Percentiles rank a stretch among this genome's conserved stretches.
Conservation (phyloP, 306 rosid genomes). For the Morella rubra region DNA sequence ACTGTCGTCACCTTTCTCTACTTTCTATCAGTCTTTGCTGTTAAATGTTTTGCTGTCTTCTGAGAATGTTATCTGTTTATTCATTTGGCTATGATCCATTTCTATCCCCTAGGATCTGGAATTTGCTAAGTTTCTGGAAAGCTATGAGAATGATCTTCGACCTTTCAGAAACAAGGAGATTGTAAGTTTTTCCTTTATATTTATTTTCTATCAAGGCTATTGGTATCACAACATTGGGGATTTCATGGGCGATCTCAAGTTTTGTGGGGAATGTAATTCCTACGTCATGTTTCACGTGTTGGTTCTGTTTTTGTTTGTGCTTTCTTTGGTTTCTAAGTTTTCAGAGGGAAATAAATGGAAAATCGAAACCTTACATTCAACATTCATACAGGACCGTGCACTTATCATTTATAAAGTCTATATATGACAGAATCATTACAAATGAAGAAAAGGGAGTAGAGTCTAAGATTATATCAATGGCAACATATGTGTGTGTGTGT, state of each 20-base stretch:
- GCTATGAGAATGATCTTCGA: conserved; percentile 35
- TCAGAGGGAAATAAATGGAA: not conserved
- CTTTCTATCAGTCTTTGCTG: not conserved
- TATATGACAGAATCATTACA: not conserved
- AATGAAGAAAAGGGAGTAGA: not conserved
- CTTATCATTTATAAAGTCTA: not conserved
- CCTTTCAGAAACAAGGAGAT: conserved; percentile 40
- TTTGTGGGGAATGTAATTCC: not conserved
- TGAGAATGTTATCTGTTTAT: conserved; percentile 6
- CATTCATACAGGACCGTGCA: not conserved
- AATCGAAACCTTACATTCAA: not conserved
- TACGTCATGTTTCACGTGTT: no score
- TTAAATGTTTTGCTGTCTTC: not conserved
- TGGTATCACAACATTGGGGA: not conserved
- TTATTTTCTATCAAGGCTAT: conserved; percentile 17
- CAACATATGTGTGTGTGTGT: not conserved
- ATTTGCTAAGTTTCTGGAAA: conserved; percentile 58
- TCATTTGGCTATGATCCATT: conserved; percentile 19
- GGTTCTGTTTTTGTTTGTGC: not conserved
- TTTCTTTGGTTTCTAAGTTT: not conserved
- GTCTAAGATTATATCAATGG: not conserved
- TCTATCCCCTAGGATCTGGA: conserved; percentile 59
- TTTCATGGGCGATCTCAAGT: conserved; percentile 15
- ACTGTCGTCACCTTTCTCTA: not conserved
- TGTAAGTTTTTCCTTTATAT: conserved; percentile 49